phyloP scores from a whole-genome alignment of 2,329 filamentous ascomycete species.

The Exophiala spinifera region DNA sequence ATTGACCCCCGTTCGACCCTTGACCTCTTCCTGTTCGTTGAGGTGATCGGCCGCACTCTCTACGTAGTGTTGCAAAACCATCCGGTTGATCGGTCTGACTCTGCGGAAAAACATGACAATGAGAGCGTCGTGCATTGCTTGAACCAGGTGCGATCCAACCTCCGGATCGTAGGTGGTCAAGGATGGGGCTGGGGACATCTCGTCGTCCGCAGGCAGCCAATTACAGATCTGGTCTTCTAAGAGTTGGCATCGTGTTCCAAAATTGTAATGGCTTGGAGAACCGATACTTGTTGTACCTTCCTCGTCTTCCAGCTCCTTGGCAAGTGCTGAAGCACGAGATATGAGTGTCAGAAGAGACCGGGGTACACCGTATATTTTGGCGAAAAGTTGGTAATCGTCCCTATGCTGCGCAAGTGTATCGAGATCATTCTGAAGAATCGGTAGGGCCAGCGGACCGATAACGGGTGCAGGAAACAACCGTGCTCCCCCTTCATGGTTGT shows the following conservation, averaged over 20 bases:
- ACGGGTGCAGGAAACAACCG: neutral
- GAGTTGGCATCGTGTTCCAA: slow-evolving; percentile 4
- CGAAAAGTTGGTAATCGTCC: slow-evolving; percentile 8
- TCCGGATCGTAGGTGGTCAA: slow-evolving; percentile 6
- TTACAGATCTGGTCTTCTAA: slow-evolving; percentile 8
- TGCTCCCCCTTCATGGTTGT: neutral
- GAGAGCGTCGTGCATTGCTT: slow-evolving; percentile 10
- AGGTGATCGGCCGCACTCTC: slow-evolving; percentile 7
- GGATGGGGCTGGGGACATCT: neutral
- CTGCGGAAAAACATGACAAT: slow-evolving; percentile 10
- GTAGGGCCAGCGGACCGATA: neutral
- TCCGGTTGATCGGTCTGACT: slow-evolving; percentile 4
- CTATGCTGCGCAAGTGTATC: slow-evolving; percentile 8
- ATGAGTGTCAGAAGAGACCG: slow-evolving; percentile 7
- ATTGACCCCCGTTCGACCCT: slow-evolving; percentile 4
- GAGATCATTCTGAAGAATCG: neutral
- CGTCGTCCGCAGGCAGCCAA: slow-evolving; percentile 4
- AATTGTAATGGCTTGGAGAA: slow-evolving; percentile 1
- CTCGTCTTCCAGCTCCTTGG: slow-evolving; percentile 6
- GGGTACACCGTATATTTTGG: slow-evolving; percentile 8
- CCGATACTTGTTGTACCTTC: neutral
- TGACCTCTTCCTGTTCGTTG: slow-evolving; percentile 7
- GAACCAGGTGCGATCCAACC: slow-evolving; percentile 6
- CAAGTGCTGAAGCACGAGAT: slow-evolving; percentile 5
- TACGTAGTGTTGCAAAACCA: slow-evolving; percentile 8